Evolutionary conservation across 1,139 yeast genomes (phyloP).

Genomic region (Candida freyschussii): DNA sequence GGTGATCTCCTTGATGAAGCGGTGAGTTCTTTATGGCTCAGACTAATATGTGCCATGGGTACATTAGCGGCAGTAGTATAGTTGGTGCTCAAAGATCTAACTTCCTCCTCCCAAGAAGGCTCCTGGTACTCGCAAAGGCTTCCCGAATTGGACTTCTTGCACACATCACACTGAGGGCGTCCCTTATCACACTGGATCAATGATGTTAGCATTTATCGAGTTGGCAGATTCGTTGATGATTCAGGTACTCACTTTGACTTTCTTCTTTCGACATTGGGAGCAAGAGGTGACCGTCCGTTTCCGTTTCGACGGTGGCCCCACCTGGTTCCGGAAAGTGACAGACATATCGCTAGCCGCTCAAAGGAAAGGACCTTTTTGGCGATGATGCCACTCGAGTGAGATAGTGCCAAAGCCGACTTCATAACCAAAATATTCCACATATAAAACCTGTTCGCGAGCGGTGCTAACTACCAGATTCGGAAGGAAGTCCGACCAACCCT

Average conservation of each 20-base stretch:
- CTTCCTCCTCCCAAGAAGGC: constrained; percentile 21
- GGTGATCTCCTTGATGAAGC: constrained; percentile 1
- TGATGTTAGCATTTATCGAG: constrained; percentile 4
- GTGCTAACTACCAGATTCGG: too few species aligned
- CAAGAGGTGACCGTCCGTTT: constrained; percentile 34
- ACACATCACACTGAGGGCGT: constrained; percentile 27
- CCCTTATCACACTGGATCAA: constrained; percentile 25
- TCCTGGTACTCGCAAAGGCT: constrained; percentile 25
- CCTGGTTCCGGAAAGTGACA: constrained; percentile 8
- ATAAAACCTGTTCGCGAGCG: too few species aligned
- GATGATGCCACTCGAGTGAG: too few species aligned
- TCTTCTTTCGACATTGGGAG: constrained; percentile 37
- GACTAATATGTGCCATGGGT: constrained; percentile 21
- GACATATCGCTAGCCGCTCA: too few species aligned
- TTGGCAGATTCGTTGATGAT: neutral
- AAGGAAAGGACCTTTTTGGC: too few species aligned
- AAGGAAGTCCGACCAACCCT: too few species aligned
- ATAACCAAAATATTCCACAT: too few species aligned
- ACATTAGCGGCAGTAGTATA: constrained; percentile 20
- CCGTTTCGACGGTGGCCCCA: constrained; percentile 21
- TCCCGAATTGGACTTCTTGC: constrained; percentile 23
- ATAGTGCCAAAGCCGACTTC: too few species aligned
- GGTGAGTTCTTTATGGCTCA: constrained; percentile 1
- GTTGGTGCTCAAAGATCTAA: constrained; percentile 7
- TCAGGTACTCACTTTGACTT: constrained; percentile 30